Evolutionary conservation across 1,139 yeast species (phyloP).

Genomic region (Arxiozyma telluris): DNA sequence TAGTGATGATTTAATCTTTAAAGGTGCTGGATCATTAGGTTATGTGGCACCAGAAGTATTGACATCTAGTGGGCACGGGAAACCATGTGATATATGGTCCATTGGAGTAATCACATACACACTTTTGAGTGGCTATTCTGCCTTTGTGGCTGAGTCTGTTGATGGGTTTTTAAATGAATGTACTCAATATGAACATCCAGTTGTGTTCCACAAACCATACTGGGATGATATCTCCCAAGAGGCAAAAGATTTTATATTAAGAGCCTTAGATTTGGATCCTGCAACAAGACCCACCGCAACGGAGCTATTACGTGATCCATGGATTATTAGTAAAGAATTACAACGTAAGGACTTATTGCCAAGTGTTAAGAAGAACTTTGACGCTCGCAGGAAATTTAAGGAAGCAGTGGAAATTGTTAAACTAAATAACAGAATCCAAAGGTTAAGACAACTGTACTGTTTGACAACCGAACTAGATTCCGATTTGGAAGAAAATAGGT

Average conservation of each 20-base stretch:
- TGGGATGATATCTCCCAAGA: conserved; percentile 73
- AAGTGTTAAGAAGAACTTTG: conserved; percentile 59
- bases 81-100: conserved; percentile 90
- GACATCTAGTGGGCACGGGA: conserved; percentile 71
- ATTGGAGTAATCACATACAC: conserved; percentile 88
- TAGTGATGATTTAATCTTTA: conserved; percentile 53
- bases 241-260: conserved; percentile 64
- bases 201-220: conserved; percentile 76
- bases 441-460: conserved; percentile 44
- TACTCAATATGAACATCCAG: conserved; percentile 49
- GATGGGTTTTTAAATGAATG: conserved; percentile 77
- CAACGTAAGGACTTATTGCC: conserved; percentile 62
- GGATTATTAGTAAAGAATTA: conserved; percentile 51
- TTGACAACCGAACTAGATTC: conserved; percentile 40
- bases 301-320: conserved; percentile 55
- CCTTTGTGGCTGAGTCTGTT: conserved; percentile 78
- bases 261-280: conserved; percentile 60
- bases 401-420: conserved; percentile 79
- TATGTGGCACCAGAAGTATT: conserved; percentile 93
- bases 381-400: conserved; percentile 75
- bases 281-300: conserved; percentile 56
- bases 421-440: conserved; percentile 62
- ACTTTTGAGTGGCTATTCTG: conserved; percentile 83
- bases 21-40: conserved; percentile 86
- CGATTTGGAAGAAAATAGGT: conserved; percentile 17